Evolutionary conservation across 495 filamentous ascomycete species (phyloP).

Genomic region (Jackrogersella multiformis): DNA sequence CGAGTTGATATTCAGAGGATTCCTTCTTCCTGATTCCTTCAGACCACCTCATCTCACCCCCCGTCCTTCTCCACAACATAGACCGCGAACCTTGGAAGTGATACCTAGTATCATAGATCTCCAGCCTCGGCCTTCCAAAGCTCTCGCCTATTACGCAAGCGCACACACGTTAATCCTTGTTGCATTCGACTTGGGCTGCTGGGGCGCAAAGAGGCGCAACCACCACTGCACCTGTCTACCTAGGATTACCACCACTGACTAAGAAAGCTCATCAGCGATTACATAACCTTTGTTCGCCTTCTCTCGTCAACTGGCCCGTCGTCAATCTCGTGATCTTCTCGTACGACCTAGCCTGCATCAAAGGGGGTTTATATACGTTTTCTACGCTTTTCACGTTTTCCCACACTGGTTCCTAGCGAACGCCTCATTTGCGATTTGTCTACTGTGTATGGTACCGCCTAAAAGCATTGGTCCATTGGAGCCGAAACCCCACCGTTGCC

Average conservation of each 20-base stretch:
- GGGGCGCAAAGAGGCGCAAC: constrained; percentile 2
- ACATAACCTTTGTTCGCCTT: constrained; percentile 12
- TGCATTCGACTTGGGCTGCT: constrained; percentile 21
- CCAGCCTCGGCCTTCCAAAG: too few species aligned
- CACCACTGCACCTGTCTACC: too few species aligned
- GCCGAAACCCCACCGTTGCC: constrained; percentile 27
- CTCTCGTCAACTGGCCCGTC: constrained; percentile 5
- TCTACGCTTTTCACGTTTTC: neutral
- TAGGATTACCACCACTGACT: too few species aligned
- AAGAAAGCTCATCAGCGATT: constrained; percentile 15
- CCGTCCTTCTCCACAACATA: constrained; percentile 2
- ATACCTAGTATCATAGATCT: neutral
- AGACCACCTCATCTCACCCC: constrained; percentile 5
- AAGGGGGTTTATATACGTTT: constrained; percentile 20
- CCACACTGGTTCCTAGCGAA: constrained; percentile 9
- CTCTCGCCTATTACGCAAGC: constrained; percentile 29
- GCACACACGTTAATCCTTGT: constrained; percentile 28
- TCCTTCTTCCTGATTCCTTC: too few species aligned
- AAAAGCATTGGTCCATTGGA: constrained; percentile 32
- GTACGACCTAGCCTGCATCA: constrained; percentile 19
- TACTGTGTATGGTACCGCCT: constrained; percentile 16
- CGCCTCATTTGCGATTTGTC: neutral
- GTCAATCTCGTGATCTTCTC: constrained; percentile 12
- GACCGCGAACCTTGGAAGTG: too few species aligned
- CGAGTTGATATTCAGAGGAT: constrained; percentile 10